Base-by-base conservation (phyloP, 2,329 filamentous ascomycete species). In the Curvularia lunata region DNA sequence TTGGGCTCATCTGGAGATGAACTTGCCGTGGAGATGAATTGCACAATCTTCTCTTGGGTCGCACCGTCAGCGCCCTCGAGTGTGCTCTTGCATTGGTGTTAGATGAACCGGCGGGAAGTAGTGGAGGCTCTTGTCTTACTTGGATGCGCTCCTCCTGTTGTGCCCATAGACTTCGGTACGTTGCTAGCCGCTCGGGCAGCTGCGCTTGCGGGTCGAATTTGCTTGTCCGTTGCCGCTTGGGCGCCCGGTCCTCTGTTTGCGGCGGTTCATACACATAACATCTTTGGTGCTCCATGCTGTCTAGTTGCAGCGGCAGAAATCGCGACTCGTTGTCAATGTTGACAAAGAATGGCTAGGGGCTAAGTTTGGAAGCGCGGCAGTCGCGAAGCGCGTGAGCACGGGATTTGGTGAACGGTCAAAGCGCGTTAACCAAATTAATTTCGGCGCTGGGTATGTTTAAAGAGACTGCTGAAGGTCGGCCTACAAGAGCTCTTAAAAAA, bases 121-220 rank as follows among this genome's bases (percentile, higher is more conserved):
- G 18, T 34, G 2, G 12, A 12, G 9, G 30, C 32, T 3, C 32
- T 5, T 12, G 12, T 13, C 52, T 49, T 67, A 86, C 85, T 74
- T 88, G 83, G 49, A 93, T 88, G 25, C 85, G 83, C 45, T 77
- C 73, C 59, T 91, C 84, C 64, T 91, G 85, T 38, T 81, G 77
- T 2, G 79, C 76, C 91, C 91, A 95, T 48, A 85, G 80, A 52
- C 82, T 76, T 49, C 86, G 78, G 73, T 88, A 94, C 3, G 86
- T 79, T 45, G 81, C 76, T 70, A 87, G 81, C 21, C 91, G 83
- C 50, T 86, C 75, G 27, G 63, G 57, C 28, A 71, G 63, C 32
- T 71, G 64, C 19, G 61, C 49, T 51, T 71, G 65, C 7, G 63
- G 64, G 37, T 69, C 38, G 25, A 48, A 52, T 59, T 57, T 77